Conservation (phyloP, 2,329 filamentous ascomycete species). For the Paecilomyces sp. region DNA sequence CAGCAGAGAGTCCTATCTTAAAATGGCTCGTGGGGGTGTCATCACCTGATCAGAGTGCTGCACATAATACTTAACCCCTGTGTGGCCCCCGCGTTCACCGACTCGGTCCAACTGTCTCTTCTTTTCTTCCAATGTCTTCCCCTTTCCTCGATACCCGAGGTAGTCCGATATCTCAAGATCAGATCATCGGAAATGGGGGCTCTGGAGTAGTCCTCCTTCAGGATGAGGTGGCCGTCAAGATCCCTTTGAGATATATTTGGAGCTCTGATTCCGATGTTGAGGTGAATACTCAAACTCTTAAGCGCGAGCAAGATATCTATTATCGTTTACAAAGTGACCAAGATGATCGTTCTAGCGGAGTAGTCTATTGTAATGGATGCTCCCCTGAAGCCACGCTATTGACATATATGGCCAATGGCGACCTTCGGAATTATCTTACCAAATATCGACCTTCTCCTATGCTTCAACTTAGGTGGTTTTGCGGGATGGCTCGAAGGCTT, state of each 20-base stretch:
- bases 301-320: slow-evolving; percentile 11
- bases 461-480: slow-evolving; percentile 16
- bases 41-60: too few relatives aligned
- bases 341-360: slow-evolving; percentile 4
- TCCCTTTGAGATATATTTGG: slow-evolving; percentile 8
- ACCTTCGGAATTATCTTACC: slow-evolving; percentile 15
- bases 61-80: too few relatives aligned
- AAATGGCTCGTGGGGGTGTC: neutral
- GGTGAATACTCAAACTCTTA: slow-evolving; percentile 9
- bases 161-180: slow-evolving; percentile 3
- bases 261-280: slow-evolving; percentile 11
- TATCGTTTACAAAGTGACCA: slow-evolving; percentile 2
- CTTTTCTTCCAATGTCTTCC: too few relatives aligned
- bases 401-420: slow-evolving; percentile 17
- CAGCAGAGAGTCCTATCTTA: neutral
- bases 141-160: neutral
- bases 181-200: slow-evolving; percentile 8
- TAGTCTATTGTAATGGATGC: slow-evolving; percentile 8
- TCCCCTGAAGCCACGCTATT: slow-evolving; percentile 11
- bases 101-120: too few relatives aligned
- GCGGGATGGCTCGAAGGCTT: slow-evolving; percentile 16
- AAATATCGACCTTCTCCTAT: slow-evolving; percentile 10
- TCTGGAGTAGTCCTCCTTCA: slow-evolving; percentile 10
- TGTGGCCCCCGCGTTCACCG: too few relatives aligned
- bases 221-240: slow-evolving; percentile 11